Percentiles rank a stretch among this genome's conserved stretches.
These are phyloP conservation scores for Cnidoscolus chayamansa DNA, from an alignment of 441 rosid species.

Conservation along the genomic window DNA sequence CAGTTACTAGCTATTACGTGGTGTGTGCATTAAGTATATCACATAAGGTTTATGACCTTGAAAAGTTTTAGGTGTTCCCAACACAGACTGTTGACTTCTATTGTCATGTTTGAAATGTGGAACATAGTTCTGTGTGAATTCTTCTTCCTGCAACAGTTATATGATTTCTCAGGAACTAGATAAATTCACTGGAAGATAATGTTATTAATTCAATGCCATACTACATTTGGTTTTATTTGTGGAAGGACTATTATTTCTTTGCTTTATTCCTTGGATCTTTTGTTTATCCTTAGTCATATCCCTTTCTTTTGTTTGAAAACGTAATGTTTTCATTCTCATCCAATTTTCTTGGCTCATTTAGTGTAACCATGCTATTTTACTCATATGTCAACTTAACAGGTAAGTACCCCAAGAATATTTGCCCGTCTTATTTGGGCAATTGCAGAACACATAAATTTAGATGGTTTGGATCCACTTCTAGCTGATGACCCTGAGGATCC, in stretches of 20 bases:
- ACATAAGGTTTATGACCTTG: background rate
- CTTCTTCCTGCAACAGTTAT: background rate
- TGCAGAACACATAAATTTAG: constrained; percentile 89
- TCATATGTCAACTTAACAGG: constrained; percentile 45
- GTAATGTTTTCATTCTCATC: background rate
- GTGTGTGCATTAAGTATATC: background rate
- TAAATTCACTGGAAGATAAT: background rate
- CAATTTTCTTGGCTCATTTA: background rate
- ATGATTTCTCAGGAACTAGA: background rate
- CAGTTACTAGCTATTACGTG: background rate
- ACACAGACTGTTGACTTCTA: background rate
- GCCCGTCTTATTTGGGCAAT: constrained; percentile 91
- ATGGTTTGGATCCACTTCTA: constrained; percentile 97
- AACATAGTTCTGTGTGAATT: constrained; percentile 4
- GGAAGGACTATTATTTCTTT: background rate
- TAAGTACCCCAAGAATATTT: constrained; percentile 65
- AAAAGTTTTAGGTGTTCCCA: background rate
- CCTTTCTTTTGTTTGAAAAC: background rate
- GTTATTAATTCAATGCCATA: background rate
- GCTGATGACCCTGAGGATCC: constrained; percentile 99
- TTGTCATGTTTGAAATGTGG: constrained; percentile 10
- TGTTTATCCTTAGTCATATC: background rate
- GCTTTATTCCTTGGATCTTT: background rate
- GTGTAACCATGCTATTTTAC: background rate
- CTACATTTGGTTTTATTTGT: background rate